A percentile compares a stretch with the other conserved stretches of the same genome.
Conservation (phyloP, 2,329 filamentous ascomycete species). For the Exophiala aquamarina region DNA sequence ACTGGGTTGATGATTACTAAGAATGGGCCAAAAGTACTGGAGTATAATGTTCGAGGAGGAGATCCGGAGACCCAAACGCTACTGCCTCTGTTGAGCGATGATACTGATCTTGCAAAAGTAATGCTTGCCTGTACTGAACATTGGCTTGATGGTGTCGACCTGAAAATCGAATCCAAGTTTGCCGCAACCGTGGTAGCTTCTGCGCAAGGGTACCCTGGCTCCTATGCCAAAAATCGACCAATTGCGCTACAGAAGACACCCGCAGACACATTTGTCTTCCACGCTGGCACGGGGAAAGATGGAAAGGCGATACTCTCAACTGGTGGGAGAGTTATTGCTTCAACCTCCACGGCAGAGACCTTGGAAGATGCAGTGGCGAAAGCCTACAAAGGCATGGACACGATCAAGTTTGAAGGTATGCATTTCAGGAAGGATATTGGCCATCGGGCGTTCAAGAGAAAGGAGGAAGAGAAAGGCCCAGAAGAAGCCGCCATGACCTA, state of each 20-base stretch:
- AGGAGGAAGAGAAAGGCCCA: constrained; percentile 11
- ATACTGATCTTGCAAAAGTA: constrained; percentile 82
- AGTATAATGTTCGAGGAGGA: constrained; percentile 92
- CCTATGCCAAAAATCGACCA: constrained; percentile 75
- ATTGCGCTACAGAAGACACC: constrained; percentile 58
- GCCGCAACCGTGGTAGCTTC: constrained; percentile 93
- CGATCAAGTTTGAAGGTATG: constrained; percentile 83
- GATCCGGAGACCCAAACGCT: constrained; percentile 91
- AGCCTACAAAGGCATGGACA: constrained; percentile 80
- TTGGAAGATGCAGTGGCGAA: constrained; percentile 80
- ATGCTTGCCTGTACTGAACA: constrained; percentile 82
- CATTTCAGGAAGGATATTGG: constrained; percentile 94
- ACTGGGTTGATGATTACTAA: constrained; percentile 93
- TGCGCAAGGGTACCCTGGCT: constrained; percentile 84
- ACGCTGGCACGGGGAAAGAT: constrained; percentile 71
- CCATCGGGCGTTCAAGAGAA: constrained; percentile 56
- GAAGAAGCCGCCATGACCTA: constrained; percentile 66
- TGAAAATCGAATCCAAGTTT: constrained; percentile 68
- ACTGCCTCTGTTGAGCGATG: constrained; percentile 66
- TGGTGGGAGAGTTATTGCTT: constrained; percentile 89
- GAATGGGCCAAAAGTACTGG: constrained; percentile 75
- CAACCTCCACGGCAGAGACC: constrained; percentile 74
- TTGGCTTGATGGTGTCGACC: constrained; percentile 66
- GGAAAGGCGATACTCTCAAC: constrained; percentile 68
- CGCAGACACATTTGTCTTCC: constrained; percentile 74